These are phyloP conservation scores for Anthracocystis panici-leucophaei DNA, from an alignment of 1,284 basidiomycete genomes.

Conservation along the genomic window DNA sequence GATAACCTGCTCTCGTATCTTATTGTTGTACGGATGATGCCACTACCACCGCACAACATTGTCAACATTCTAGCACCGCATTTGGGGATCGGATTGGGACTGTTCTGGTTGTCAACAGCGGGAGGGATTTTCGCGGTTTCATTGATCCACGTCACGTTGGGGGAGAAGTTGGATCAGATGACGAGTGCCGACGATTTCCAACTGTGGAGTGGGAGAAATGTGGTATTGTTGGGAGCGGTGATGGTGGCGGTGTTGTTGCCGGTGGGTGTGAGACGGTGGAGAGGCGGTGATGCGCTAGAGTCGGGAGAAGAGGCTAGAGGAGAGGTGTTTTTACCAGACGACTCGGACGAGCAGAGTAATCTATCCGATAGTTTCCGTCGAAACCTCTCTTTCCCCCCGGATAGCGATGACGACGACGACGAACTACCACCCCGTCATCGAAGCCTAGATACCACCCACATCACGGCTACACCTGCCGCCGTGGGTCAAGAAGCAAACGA, in stretches of 20 bases:
- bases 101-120: conserved; percentile 92
- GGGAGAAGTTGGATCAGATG: conserved; percentile 89
- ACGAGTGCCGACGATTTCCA: conserved; percentile 91
- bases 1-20: conserved; percentile 88
- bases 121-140: conserved; percentile 90
- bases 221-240: conserved; percentile 83
- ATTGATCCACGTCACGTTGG: conserved; percentile 95
- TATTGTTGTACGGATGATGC: conserved; percentile 85
- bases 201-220: conserved; percentile 87
- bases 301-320: conserved; percentile 12
- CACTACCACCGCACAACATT: conserved; percentile 81
- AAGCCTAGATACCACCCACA: conserved; percentile 20
- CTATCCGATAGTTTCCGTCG: conserved; percentile 36
- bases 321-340: conserved; percentile 26
- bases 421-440: conserved; percentile 31
- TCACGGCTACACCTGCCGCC: not conserved
- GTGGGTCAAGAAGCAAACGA: conserved; percentile 12
- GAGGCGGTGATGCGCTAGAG: conserved; percentile 25
- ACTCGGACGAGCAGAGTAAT: conserved; percentile 26
- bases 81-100: conserved; percentile 83
- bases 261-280: conserved; percentile 71
- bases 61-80: conserved; percentile 94
- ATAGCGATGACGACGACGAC: conserved; percentile 24
- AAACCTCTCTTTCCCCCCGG: conserved; percentile 6
- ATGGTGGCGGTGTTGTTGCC: conserved; percentile 91